Conservation (phyloP, 495 filamentous ascomycete species). For the Lasiosphaeria hispida region DNA sequence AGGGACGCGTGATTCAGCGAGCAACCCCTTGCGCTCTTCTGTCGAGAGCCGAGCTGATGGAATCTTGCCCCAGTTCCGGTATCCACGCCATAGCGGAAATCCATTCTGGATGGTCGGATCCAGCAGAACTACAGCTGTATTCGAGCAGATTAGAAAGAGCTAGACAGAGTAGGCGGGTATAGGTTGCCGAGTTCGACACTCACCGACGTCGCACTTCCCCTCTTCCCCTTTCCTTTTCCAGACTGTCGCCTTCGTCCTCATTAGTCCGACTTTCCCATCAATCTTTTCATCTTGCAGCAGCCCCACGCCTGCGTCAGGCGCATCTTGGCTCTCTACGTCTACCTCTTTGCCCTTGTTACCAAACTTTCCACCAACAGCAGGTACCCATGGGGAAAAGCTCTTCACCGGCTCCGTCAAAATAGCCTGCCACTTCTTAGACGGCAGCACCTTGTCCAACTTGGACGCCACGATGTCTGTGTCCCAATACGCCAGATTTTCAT, state of each 20-base stretch:
- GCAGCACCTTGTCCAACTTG: not conserved
- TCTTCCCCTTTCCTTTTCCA: not conserved
- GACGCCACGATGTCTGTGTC: not conserved
- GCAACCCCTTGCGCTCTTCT: not conserved
- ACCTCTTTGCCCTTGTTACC: too few relatives aligned
- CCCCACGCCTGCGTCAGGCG: too few relatives aligned
- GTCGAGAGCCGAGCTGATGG: not conserved
- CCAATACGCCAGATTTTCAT: not conserved
- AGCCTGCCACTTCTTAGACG: not conserved
- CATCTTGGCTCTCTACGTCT: too few relatives aligned
- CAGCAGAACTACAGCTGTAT: not conserved
- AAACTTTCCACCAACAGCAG: too few relatives aligned
- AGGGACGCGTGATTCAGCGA: too few relatives aligned
- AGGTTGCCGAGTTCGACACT: too few relatives aligned
- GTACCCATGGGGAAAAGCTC: too few relatives aligned
- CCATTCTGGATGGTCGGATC: not conserved
- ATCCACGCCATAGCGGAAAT: not conserved
- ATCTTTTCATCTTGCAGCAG: not conserved
- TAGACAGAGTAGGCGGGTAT: too few relatives aligned
- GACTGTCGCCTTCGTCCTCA: not conserved
- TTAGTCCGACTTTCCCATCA: not conserved
- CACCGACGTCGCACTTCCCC: too few relatives aligned
- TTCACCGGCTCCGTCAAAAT: too few relatives aligned
- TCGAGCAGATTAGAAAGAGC: too few relatives aligned
- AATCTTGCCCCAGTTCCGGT: not conserved